These are phyloP conservation scores for Litsea cubeba DNA, from an alignment of 164 flowering plant species.

Conservation along the genomic window DNA sequence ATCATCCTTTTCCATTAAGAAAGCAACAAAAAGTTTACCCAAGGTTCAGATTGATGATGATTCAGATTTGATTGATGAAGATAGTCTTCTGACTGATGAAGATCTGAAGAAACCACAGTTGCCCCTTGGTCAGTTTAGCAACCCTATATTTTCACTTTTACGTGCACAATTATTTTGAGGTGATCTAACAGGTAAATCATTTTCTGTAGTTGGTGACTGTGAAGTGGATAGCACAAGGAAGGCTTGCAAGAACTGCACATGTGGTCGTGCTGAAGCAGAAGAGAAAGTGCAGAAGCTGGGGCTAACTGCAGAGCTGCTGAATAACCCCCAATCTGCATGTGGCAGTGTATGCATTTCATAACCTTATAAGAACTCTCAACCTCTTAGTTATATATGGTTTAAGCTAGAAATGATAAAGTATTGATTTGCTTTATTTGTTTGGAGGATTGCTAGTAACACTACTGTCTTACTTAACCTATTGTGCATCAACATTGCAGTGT, in stretches of 20 bases:
- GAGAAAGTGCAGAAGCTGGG: constrained; percentile 64
- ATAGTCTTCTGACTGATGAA: constrained; percentile 81
- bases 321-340: constrained; percentile 90
- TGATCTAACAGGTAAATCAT: neutral
- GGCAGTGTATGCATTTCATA: constrained; percentile 65
- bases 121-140: constrained; percentile 43
- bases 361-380: neutral
- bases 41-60: constrained; percentile 75
- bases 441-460: neutral
- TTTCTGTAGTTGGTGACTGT: constrained; percentile 68
- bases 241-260: constrained; percentile 96
- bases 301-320: constrained; percentile 57
- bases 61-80: constrained; percentile 89
- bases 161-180: neutral
- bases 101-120: constrained; percentile 84
- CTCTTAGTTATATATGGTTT: neutral
- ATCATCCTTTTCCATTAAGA: constrained; percentile 81
- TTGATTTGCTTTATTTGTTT: neutral
- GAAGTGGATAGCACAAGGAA: constrained; percentile 85
- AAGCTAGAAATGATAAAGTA: too few relatives aligned
- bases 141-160: neutral
- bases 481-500: constrained; percentile 51
- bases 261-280: constrained; percentile 91
- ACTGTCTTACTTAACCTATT: neutral
- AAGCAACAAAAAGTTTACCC: constrained; percentile 43